Conservation (phyloP, 2,329 filamentous ascomycete species). For the Fusarium citri region DNA sequence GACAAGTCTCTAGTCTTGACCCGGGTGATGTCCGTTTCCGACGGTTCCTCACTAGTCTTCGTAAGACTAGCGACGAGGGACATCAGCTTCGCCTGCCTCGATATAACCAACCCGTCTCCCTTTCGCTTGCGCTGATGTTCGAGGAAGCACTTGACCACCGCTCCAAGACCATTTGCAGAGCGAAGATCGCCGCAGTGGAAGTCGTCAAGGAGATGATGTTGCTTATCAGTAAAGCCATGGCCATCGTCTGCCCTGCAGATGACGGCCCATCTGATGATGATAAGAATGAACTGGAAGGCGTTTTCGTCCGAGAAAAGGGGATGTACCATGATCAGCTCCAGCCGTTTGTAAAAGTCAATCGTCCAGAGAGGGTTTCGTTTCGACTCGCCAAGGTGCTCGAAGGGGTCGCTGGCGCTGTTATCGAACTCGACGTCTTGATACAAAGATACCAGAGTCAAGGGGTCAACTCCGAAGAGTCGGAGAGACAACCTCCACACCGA, state of each 20-base stretch:
- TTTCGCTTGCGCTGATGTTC: neutral
- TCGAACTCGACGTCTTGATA: neutral
- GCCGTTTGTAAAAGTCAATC: neutral
- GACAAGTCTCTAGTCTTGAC: neutral
- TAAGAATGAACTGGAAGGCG: neutral
- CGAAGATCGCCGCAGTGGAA: neutral
- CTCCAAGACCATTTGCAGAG: neutral
- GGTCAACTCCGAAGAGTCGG: neutral
- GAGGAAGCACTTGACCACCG: neutral
- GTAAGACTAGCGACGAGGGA: neutral
- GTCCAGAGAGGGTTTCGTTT: neutral
- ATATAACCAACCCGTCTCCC: fast-evolving
- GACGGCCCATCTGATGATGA: neutral
- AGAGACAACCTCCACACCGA: neutral
- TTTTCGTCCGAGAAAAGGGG: neutral
- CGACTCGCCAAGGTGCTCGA: neutral
- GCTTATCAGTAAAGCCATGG: neutral
- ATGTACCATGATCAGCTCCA: neutral
- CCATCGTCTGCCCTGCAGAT: neutral
- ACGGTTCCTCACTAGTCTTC: fast-evolving
- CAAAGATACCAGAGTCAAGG: neutral
- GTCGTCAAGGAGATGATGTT: neutral
- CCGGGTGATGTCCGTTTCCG: neutral
- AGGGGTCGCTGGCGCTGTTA: neutral
- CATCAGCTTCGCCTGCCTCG: neutral